Evolutionary conservation across 805 yeast genomes (phyloP).

Genomic region (Vanderwaltozyma yarrowii): DNA sequence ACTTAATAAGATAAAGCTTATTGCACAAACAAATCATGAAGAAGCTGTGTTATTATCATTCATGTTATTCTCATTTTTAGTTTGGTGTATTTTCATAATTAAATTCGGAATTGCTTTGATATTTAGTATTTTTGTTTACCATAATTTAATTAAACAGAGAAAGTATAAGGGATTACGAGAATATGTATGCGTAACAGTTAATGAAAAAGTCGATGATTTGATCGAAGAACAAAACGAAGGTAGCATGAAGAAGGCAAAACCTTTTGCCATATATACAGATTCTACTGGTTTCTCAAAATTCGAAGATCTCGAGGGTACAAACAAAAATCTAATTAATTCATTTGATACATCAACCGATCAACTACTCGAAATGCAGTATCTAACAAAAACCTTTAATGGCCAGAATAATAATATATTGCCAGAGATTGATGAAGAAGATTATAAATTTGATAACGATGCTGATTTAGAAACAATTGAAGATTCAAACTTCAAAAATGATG

Average conservation of each 20-base stretch:
- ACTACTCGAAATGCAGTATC: conserved; percentile 1
- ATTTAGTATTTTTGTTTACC: conserved; percentile 41
- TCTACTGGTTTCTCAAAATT: too few relatives aligned
- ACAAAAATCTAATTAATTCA: not conserved
- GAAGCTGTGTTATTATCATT: conserved; percentile 66
- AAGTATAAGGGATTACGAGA: conserved; percentile 40
- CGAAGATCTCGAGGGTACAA: not conserved
- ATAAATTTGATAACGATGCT: not conserved
- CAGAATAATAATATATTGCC: not conserved
- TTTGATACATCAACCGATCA: conserved; percentile 1
- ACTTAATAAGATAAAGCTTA: conserved; percentile 39
- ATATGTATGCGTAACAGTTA: conserved; percentile 51
- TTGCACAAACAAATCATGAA: conserved; percentile 50
- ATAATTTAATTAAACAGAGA: conserved; percentile 32
- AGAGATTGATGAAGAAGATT: not conserved
- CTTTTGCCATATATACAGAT: conserved; percentile 1
- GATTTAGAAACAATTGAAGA: not conserved
- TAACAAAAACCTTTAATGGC: not conserved
- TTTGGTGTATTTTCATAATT: conserved; percentile 62
- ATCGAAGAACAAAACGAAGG: conserved; percentile 8
- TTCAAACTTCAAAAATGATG: not conserved
- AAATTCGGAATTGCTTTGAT: conserved; percentile 46
- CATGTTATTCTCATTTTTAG: conserved; percentile 63
- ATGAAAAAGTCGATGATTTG: conserved; percentile 43
- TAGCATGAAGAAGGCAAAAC: not conserved